A percentile compares a stretch with the other conserved stretches of the same genome.
Conservation (phyloP, 306 rosid genomes). For the Abrus pulchellus region DNA sequence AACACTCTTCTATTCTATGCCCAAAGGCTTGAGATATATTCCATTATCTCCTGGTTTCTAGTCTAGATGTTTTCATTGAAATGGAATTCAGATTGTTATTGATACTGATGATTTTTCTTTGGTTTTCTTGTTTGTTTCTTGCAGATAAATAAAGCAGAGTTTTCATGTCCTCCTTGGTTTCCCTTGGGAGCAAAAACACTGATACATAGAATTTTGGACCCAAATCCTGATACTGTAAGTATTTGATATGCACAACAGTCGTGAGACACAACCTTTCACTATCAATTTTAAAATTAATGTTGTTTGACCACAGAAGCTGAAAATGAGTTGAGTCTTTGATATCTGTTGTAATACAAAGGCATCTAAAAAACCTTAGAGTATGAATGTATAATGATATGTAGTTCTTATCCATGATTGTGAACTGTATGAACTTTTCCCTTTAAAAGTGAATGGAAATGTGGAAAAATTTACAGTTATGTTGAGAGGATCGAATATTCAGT, state of each 20-base stretch:
- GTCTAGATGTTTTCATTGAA: conserved; percentile 30
- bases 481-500: neutral
- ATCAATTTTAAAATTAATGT: conserved; percentile 14
- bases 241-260: conserved; percentile 35
- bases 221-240: conserved; percentile 85
- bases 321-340: conserved; percentile 37
- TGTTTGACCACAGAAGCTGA: conserved; percentile 29
- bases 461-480: neutral
- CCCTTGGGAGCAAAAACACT: conserved; percentile 83
- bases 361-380: conserved; percentile 11
- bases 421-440: neutral
- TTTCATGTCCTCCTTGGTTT: conserved; percentile 86
- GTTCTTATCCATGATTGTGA: conserved; percentile 7
- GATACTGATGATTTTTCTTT: neutral
- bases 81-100: conserved; percentile 27
- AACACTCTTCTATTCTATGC: conserved; percentile 19
- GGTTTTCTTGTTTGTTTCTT: conserved; percentile 26
- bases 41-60: conserved; percentile 23
- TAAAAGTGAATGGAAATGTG: conserved; percentile 1
- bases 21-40: conserved; percentile 20
- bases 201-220: conserved; percentile 75
- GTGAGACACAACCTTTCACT: conserved; percentile 2
- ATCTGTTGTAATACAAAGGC: conserved; percentile 31
- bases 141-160: conserved; percentile 84
- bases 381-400: conserved; percentile 18